These are phyloP conservation scores for Sequoia sempervirens DNA, from an alignment of 75 land plant genomes.

Conservation along the genomic window DNA sequence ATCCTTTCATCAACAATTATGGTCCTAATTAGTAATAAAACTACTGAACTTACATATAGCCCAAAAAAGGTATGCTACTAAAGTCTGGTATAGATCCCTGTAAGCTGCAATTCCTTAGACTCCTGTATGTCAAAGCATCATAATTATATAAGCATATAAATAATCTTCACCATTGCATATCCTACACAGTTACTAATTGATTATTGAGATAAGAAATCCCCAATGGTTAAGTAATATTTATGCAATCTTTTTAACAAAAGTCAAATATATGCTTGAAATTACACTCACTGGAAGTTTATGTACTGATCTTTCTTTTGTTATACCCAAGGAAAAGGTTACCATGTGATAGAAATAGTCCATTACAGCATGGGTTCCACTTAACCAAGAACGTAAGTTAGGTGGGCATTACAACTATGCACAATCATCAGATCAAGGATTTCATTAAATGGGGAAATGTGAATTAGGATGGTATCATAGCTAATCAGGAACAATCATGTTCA, in stretches of 20 bases:
- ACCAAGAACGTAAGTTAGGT: background rate
- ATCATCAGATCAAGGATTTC: too few species aligned
- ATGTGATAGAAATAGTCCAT: background rate
- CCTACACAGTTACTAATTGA: background rate
- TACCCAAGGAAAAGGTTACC: background rate
- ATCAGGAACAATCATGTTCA: background rate
- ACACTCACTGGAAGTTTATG: background rate
- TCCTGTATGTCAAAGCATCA: conserved; percentile 39
- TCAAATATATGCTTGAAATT: background rate
- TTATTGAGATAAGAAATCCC: background rate
- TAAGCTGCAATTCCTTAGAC: conserved; percentile 73
- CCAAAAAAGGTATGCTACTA: background rate
- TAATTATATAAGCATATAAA: background rate
- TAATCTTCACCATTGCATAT: background rate
- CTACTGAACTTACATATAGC: conserved; percentile 12
- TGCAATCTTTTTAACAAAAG: background rate
- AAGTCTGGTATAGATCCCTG: conserved; percentile 25
- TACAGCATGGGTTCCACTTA: background rate
- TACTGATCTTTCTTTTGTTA: too few species aligned
- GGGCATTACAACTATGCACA: background rate
- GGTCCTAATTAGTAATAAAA: conserved; percentile 1
- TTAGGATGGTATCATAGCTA: background rate
- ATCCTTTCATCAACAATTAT: background rate
- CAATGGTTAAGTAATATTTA: background rate
- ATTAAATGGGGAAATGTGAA: background rate